phyloP scores from a whole-genome alignment of 441 rosid genomes.

The Euphorbia corollata region DNA sequence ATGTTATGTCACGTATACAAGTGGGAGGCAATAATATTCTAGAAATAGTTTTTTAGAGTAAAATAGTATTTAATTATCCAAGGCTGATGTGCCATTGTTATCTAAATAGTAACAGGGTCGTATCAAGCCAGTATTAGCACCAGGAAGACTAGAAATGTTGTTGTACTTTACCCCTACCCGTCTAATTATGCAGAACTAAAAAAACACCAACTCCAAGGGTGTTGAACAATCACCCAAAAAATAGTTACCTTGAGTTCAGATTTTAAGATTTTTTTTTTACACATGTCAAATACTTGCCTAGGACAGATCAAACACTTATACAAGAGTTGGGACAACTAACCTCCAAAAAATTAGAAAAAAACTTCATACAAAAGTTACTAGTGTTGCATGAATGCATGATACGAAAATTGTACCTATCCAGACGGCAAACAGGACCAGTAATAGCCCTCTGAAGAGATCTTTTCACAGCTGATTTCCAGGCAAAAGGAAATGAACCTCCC shows the following conservation, averaged over 20 bases:
- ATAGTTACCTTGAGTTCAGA: not conserved
- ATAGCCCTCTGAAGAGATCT: constrained; percentile 59
- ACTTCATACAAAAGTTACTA: not conserved
- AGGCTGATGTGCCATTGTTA: no score
- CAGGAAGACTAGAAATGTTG: no score
- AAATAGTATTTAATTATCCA: no score
- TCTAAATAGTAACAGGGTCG: no score
- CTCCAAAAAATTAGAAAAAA: not conserved
- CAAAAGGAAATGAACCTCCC: constrained; percentile 96
- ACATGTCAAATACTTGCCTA: not conserved
- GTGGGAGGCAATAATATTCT: no score
- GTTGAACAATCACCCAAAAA: not conserved
- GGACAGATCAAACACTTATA: not conserved
- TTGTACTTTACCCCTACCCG: not conserved
- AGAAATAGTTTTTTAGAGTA: no score
- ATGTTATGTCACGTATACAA: no score
- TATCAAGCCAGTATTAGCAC: no score
- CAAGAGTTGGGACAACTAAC: not conserved
- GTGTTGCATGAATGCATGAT: not conserved
- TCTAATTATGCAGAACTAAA: not conserved
- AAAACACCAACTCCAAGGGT: no score
- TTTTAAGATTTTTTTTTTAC: not conserved
- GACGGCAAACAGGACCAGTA: constrained; percentile 46
- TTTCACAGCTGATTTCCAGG: constrained; percentile 87
- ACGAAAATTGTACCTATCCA: constrained; percentile 53